These are phyloP conservation scores for Salvia hispanica DNA, from an alignment of 257 asterid species.

Conservation along the genomic window DNA sequence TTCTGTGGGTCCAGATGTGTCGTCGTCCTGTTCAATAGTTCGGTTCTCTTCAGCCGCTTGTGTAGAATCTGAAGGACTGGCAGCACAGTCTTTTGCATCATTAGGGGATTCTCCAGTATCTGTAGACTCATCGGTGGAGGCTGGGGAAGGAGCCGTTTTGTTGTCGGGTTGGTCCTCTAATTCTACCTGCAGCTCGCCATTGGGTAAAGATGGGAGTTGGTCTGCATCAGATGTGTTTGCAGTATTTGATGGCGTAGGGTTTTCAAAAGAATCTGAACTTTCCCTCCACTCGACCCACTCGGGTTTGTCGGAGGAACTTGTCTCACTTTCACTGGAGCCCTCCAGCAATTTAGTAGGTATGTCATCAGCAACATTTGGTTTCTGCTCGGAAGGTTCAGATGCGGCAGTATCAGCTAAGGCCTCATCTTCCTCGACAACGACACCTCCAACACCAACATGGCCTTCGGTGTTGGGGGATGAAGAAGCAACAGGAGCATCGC, in stretches of 20 bases:
- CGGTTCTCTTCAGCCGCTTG: conserved; percentile 35
- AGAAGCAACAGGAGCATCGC: conserved; percentile 49
- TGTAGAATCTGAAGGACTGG: conserved; percentile 33
- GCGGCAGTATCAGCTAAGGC: conserved; percentile 52
- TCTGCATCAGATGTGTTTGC: conserved; percentile 36
- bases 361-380: conserved; percentile 39
- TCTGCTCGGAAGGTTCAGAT: conserved; percentile 41
- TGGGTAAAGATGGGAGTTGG: conserved; percentile 45
- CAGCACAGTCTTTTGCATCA: conserved; percentile 31
- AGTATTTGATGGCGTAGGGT: conserved; percentile 38
- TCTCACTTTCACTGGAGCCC: conserved; percentile 34
- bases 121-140: conserved; percentile 19
- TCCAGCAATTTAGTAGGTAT: conserved; percentile 33
- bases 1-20: conserved; percentile 31
- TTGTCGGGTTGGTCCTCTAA: conserved; percentile 30
- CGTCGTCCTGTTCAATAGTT: conserved; percentile 24
- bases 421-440: conserved; percentile 42
- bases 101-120: conserved; percentile 7
- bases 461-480: conserved; percentile 54
- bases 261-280: conserved; percentile 45
- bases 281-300: conserved; percentile 76
- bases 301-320: conserved; percentile 45
- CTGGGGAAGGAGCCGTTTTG: conserved; percentile 19
- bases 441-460: conserved; percentile 34
- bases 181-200: conserved; percentile 47